Evolutionary conservation across 1,139 yeast genomes (phyloP).

Genomic region (Diutina scorzettiae): DNA sequence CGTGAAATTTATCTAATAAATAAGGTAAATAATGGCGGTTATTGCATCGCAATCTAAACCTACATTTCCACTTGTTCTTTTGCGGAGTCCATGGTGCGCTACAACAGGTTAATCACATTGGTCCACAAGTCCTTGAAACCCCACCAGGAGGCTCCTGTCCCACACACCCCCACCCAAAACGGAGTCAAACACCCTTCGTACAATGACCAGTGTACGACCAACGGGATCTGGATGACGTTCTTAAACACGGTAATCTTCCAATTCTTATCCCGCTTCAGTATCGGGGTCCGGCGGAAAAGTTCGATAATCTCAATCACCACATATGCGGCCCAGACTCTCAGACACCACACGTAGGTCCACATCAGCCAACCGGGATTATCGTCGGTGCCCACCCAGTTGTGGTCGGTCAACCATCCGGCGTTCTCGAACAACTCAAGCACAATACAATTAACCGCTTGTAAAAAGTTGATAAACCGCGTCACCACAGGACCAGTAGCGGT

Average conservation of each 20-base stretch:
- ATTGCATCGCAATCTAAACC: too few relatives aligned
- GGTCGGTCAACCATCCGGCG: slow-evolving; percentile 47
- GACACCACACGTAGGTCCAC: slow-evolving; percentile 37
- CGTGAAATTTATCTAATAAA: too few relatives aligned
- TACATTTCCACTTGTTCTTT: too few relatives aligned
- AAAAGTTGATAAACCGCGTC: slow-evolving; percentile 25
- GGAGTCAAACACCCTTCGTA: slow-evolving; percentile 42
- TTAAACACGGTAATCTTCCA: slow-evolving; percentile 29
- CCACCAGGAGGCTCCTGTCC: slow-evolving; percentile 37
- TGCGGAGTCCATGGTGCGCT: too few relatives aligned
- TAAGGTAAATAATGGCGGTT: too few relatives aligned
- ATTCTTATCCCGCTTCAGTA: slow-evolving; percentile 21
- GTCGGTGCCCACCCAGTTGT: slow-evolving; percentile 38
- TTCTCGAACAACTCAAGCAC: slow-evolving; percentile 41
- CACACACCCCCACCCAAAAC: slow-evolving; percentile 40
- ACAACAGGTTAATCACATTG: slow-evolving; percentile 1
- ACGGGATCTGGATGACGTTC: slow-evolving; percentile 38
- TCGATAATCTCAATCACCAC: slow-evolving; percentile 36
- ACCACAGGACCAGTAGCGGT: slow-evolving; percentile 15
- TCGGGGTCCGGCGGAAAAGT: slow-evolving; percentile 29
- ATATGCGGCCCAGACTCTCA: slow-evolving; percentile 47
- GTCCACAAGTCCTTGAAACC: slow-evolving; percentile 29
- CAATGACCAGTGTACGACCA: slow-evolving; percentile 48
- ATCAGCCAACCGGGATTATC: slow-evolving; percentile 33
- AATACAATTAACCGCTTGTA: slow-evolving; percentile 32